Conservation (phyloP, 129 eudicot genomes). For the Chrysanthemum seticuspe region DNA sequence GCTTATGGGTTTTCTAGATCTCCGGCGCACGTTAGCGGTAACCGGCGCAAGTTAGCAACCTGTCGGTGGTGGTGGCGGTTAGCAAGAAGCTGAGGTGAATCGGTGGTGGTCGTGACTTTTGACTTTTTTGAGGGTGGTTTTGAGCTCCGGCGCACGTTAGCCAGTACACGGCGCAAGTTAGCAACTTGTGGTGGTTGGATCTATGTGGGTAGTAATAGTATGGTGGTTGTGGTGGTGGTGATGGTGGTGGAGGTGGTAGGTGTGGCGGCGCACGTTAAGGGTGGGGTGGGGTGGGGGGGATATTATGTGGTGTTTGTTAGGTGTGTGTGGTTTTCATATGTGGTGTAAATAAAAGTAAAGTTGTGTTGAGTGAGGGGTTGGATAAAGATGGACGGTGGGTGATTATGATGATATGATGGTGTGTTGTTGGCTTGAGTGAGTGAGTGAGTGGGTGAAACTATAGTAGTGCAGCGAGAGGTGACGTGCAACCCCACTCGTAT, state of each 20-base stretch:
- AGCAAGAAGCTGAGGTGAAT: not conserved
- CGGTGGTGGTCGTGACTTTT: not conserved
- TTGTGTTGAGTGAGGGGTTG: conserved; percentile 14
- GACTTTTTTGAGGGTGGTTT: not conserved
- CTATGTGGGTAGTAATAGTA: not conserved
- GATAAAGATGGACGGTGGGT: conserved; percentile 30
- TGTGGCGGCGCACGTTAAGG: no score
- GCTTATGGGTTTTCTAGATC: no score
- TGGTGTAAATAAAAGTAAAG: conserved; percentile 13
- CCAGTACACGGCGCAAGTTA: conserved; percentile 9
- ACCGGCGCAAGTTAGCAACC: no score
- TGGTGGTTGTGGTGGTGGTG: not conserved
- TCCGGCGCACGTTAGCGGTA: no score
- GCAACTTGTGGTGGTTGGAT: not conserved
- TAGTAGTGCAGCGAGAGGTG: no score
- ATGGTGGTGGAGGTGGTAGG: not conserved
- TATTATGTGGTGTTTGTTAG: no score
- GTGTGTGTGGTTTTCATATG: not conserved
- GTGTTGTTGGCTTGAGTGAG: no score
- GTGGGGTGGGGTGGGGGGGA: no score
- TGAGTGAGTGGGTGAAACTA: no score
- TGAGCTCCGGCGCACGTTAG: conserved; percentile 13
- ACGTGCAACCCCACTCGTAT: no score
- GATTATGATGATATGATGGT: not conserved
- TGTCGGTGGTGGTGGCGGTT: not conserved